Conservation (phyloP, 805 yeast species). For the Dipodascus geniculatus region DNA sequence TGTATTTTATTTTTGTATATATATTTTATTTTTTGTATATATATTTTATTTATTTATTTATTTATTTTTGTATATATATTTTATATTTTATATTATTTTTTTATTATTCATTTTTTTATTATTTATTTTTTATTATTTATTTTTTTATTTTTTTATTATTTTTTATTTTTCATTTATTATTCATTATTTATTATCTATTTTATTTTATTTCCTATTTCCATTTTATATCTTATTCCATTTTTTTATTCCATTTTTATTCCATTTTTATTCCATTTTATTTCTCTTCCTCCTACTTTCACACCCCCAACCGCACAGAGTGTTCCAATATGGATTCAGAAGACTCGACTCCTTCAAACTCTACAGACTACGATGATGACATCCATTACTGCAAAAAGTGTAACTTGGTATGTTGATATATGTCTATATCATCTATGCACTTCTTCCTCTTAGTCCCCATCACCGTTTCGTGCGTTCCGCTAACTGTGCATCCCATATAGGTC, state of each 20-base stretch:
- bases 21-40: no score
- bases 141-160: no score
- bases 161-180: neutral
- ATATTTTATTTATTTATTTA: no score
- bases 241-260: neutral
- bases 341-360: constrained; percentile 2
- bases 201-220: no score
- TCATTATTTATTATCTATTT: neutral
- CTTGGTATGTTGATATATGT: constrained; percentile 3
- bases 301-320: neutral
- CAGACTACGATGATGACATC: constrained; percentile 15
- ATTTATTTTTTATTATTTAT: no score
- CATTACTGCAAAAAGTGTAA: constrained; percentile 17
- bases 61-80: no score
- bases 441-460: neutral
- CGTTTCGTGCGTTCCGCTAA: neutral
- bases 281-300: neutral
- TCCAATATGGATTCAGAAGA: neutral
- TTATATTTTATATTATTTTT: no score
- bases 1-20: no score
- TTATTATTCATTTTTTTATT: no score
- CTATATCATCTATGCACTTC: no score
- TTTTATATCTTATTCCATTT: neutral
- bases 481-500: constrained; percentile 22
- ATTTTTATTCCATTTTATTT: neutral